Conservation (phyloP, 1,139 yeast genomes). For the Entelexis paramagnoliae region DNA sequence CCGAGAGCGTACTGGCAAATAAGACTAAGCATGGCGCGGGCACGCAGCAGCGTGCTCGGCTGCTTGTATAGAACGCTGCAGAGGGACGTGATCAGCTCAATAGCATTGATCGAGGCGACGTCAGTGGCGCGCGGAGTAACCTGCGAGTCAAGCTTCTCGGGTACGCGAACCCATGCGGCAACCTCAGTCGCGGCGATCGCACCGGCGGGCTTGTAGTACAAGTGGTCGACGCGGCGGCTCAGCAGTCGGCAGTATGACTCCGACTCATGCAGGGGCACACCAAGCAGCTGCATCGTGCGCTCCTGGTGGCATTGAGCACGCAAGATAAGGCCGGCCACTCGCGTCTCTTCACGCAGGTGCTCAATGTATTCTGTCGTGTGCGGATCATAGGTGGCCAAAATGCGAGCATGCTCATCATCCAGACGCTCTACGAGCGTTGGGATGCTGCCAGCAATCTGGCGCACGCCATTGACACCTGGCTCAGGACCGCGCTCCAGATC, state of each 20-base stretch:
- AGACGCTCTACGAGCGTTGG: conserved; percentile 83
- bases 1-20: conserved; percentile 88
- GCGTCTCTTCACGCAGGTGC: conserved; percentile 78
- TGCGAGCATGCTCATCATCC: conserved; percentile 86
- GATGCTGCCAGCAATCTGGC: conserved; percentile 71
- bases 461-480: conserved; percentile 66
- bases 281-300: conserved; percentile 40
- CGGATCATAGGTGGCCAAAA: conserved; percentile 82
- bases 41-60: conserved; percentile 56
- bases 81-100: conserved; percentile 53
- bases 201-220: conserved; percentile 81
- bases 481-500: conserved; percentile 50
- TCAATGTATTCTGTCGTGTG: conserved; percentile 91
- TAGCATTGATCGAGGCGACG: conserved; percentile 35
- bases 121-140: conserved; percentile 31
- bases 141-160: conserved; percentile 30
- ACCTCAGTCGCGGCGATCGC: conserved; percentile 61
- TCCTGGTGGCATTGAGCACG: conserved; percentile 84
- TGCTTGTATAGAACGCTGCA: conserved; percentile 58
- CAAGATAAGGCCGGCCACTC: conserved; percentile 63
- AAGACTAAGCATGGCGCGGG: conserved; percentile 74
- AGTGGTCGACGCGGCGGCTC: conserved; percentile 79
- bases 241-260: conserved; percentile 54
- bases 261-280: conserved; percentile 30
- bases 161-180: conserved; percentile 53